A percentile compares a stretch with the other conserved stretches of the same genome.
phyloP scores from a whole-genome alignment of 176 grass and related monocot genomes.

The Cenchrus fungigraminus region DNA sequence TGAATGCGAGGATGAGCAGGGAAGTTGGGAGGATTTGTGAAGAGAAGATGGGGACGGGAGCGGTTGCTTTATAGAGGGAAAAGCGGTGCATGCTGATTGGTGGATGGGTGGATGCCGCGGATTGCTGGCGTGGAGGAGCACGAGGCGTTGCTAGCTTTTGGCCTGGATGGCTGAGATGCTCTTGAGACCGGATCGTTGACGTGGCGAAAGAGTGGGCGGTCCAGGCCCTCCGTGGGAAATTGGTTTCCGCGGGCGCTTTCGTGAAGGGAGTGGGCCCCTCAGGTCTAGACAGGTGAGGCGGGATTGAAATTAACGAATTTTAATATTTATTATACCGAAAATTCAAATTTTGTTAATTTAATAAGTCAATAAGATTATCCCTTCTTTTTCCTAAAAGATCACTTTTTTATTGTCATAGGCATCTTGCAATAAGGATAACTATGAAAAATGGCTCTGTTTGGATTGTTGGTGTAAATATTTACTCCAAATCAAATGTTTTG shows the following conservation, averaged over 20 bases:
- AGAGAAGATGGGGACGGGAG: rapidly evolving
- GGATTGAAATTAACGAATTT: neutral
- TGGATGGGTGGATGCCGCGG: neutral
- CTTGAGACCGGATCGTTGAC: neutral
- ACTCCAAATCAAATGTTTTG: too few relatives aligned
- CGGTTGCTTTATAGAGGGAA: neutral
- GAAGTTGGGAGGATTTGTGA: neutral
- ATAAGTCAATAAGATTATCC: too few relatives aligned
- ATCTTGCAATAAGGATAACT: neutral
- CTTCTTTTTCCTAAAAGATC: neutral
- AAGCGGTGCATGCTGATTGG: slow-evolving; percentile 10
- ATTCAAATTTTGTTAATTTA: too few relatives aligned
- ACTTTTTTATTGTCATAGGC: neutral
- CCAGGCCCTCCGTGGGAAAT: neutral
- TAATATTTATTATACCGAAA: neutral
- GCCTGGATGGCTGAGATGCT: neutral
- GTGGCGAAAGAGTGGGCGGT: neutral
- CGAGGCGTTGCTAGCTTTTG: neutral
- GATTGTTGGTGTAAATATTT: too few relatives aligned
- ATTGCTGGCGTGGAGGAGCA: slow-evolving; percentile 8
- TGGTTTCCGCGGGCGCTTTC: neutral
- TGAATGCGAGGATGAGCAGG: neutral
- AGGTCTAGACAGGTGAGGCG: too few relatives aligned
- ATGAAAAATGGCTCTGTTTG: too few relatives aligned
- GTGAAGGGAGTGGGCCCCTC: neutral